Percentiles rank a stretch among this genome's conserved stretches.
Conservation (phyloP, 805 yeast genomes). For the Kodamaea restingae region DNA sequence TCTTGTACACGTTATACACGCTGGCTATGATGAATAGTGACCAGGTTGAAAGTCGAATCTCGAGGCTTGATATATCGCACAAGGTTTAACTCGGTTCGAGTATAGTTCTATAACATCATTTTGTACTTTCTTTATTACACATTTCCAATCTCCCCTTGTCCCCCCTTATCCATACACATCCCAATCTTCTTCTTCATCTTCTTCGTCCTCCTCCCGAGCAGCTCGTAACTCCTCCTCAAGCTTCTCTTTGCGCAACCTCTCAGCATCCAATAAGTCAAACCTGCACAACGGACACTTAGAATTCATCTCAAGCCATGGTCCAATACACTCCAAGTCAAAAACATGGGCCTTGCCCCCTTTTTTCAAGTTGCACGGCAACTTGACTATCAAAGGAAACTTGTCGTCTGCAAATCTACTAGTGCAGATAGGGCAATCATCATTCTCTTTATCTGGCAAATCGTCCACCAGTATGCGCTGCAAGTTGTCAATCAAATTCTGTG, state of each 20-base stretch:
- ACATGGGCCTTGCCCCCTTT: conserved; percentile 46
- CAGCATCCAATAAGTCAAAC: conserved; percentile 52
- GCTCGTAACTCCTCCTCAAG: conserved; percentile 32
- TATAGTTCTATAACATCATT: too few relatives aligned
- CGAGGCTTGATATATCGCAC: too few relatives aligned
- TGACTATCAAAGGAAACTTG: conserved; percentile 73
- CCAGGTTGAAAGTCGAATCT: too few relatives aligned
- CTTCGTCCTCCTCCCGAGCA: conserved; percentile 47
- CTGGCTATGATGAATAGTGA: too few relatives aligned
- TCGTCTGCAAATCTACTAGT: conserved; percentile 69
- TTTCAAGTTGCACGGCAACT: conserved; percentile 57
- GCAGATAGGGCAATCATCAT: conserved; percentile 81
- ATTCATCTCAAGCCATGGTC: conserved; percentile 78
- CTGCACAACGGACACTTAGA: conserved; percentile 86
- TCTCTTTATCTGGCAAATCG: conserved; percentile 36
- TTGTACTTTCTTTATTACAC: too few relatives aligned
- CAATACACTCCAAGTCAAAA: conserved; percentile 86
- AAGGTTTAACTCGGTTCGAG: too few relatives aligned
- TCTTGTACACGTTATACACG: too few relatives aligned
- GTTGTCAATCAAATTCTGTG: conserved; percentile 67
- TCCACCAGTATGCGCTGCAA: conserved; percentile 58
- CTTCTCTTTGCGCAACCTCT: conserved; percentile 24
- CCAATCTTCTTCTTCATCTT: conserved; percentile 64
- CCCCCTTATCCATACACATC: conserved; percentile 78
- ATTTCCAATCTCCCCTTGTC: too few relatives aligned